Evolutionary conservation across 2,329 filamentous ascomycete species (phyloP).

Genomic region (Chalaropsis ovoidea): DNA sequence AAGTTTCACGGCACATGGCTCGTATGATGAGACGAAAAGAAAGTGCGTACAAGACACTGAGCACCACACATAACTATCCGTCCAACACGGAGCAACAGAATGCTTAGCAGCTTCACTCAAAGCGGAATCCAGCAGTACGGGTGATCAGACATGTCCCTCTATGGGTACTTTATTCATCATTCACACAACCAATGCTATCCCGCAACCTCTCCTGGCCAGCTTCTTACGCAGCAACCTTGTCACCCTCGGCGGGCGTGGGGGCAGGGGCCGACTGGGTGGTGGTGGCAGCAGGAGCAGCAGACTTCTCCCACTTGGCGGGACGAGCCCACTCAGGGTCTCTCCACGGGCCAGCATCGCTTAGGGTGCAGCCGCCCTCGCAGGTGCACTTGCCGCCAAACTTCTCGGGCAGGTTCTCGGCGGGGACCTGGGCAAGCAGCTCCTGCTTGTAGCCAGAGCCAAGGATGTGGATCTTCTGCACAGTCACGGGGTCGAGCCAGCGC

Average conservation of each 20-base stretch:
- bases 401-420: slow-evolving; percentile 79
- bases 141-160: slow-evolving; percentile 18
- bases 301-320: slow-evolving; percentile 51
- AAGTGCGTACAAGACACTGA: background rate
- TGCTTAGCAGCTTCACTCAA: background rate
- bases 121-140: background rate
- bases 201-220: slow-evolving; percentile 27
- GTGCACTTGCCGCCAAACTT: slow-evolving; percentile 74
- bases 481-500: slow-evolving; percentile 92
- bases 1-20: background rate
- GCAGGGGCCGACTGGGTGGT: slow-evolving; percentile 31
- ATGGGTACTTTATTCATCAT: slow-evolving; percentile 25
- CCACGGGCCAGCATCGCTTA: slow-evolving; percentile 91
- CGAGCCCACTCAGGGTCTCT: slow-evolving; percentile 57
- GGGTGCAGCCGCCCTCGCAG: slow-evolving; percentile 69
- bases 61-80: background rate
- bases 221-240: slow-evolving; percentile 33
- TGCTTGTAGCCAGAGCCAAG: slow-evolving; percentile 71
- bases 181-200: slow-evolving; percentile 22
- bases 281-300: slow-evolving; percentile 26
- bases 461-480: slow-evolving; percentile 90
- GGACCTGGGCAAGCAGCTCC: slow-evolving; percentile 74
- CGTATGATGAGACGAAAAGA: slow-evolving; percentile 1
- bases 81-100: background rate
- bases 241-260: slow-evolving; percentile 32